Evolutionary conservation across 352 stramenopile genomes (phyloP), one percentile per base, ranked within the genome.

Genomic region (Pythium sp.): DNA sequence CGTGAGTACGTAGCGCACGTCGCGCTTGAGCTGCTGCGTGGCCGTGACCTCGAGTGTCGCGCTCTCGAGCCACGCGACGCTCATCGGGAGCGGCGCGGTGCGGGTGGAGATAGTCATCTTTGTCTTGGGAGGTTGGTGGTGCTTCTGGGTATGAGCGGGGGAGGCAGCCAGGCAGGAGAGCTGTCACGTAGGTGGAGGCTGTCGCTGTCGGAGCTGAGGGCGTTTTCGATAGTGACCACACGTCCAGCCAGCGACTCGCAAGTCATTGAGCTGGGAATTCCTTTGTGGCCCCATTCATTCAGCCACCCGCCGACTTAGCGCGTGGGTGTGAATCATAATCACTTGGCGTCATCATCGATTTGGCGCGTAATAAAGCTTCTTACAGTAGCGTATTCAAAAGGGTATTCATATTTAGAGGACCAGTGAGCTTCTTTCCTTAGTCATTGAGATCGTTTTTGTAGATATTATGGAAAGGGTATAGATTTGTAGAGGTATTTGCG

Each of bases 1-100:
- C 7, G 43, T 69, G 26, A 69, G 43, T 30, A 62, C 56, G 30
- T 69, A 69, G 26, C 55, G 63, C 36, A 62, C 53, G 24, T 62
- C 63, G 24, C 54, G 36, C 54, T 69, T 63, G 43, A 54, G 63
- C 9, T 32, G 38, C 38, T 58, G 26, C 22, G 63, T 57, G 36
- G 41, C 53, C 9, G 53, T 20, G 24, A 69, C 38, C 36, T 69
- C 53, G 28, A 69, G 46, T 54, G 53, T 63, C 28, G 28, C 36
- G 26, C 46, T 43, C 30, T 69, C 63, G 18, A 69, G 53, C 34
- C 41, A 63, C 43, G 63, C 54, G n/a, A 69, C 14, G 53, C 24
- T 58, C 43, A n/a, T 32, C 1, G 60, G 60, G 15, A 66, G 28
- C 6, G 22, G 60, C 5, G 18, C 28, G 1, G 61, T 38, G 18